Base-by-base conservation (phyloP, 1,139 yeast species). In the Debaryomycetaceae sp. region DNA sequence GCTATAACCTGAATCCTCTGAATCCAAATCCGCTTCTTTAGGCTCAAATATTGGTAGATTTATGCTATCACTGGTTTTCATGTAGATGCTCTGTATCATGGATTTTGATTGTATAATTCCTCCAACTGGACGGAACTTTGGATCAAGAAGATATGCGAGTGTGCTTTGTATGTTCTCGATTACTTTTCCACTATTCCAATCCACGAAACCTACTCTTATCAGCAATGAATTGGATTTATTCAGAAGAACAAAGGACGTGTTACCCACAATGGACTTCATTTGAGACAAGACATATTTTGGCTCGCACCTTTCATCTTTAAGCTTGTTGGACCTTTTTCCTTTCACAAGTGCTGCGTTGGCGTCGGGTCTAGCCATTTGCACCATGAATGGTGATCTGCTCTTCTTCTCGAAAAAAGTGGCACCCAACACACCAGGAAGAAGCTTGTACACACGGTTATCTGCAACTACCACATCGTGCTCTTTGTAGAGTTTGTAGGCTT, bases 391-490 rank as follows among this genome's bases (percentile, higher is more conserved):
- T 5, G 81, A 64, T 49, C 79, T 82, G 44, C 77, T 78, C 44
- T 78, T 80, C 50, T 75, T 76, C 46, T 70, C 63, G 52, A 75
- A 83, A 48, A 81, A 81, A 34, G 73, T 74, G 6, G 73, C 67
- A 0, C 85, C 84, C 34, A 84, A 59, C 0, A 81, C 59, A 5
- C 63, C 64, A 0, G 85, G 85, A 30, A 84, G 60, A 24, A 79
- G 63, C 47, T 77, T 78, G 48, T 79, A 80, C 3, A 83, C 73
- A 43, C 91, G 63, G 42, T 78, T 75, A 58, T 85, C 92, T 5
- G 83, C 79, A 13, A 84, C 69, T 2, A 84, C 68, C n/a, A 81
- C 47, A 52, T 83, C 92, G 53, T 73, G 79, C 35, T 83, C 87
- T 44, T 75, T 75, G 52, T 65, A 79, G 2, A 82, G 48, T 37